Percentiles rank a stretch among this genome's conserved stretches.
Evolutionary conservation across 148 eudicot species (phyloP).

Genomic region (Rhododendron molle): DNA sequence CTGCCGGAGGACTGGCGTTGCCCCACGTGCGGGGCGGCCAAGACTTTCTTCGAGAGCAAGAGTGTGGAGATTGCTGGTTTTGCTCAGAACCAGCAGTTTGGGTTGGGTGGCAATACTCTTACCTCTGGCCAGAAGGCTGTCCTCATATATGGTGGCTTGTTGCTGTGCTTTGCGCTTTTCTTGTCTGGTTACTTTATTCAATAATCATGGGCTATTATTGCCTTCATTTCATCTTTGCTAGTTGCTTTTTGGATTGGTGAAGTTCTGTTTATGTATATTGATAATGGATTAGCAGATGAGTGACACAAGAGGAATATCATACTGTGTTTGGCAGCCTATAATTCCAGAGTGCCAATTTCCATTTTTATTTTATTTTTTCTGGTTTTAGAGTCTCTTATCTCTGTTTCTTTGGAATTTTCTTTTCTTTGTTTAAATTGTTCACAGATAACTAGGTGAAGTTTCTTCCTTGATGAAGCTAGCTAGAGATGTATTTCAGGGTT

Average conservation of each 20-base stretch:
- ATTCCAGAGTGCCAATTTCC: not conserved
- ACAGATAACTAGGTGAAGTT: not conserved
- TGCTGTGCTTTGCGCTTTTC: conserved; percentile 61
- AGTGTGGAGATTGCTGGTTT: conserved; percentile 98
- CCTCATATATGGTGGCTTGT: conserved; percentile 85
- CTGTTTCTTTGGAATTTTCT: not conserved
- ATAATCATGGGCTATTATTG: conserved; percentile 16
- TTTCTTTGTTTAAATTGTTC: not conserved
- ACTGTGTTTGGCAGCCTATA: not conserved
- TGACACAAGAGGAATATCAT: not conserved
- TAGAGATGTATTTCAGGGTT: not conserved
- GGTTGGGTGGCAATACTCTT: conserved; percentile 82
- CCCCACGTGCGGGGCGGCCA: conserved; percentile 92
- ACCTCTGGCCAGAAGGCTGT: conserved; percentile 88
- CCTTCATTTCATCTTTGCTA: not conserved
- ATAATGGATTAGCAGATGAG: not conserved
- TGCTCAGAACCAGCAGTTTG: conserved; percentile 95
- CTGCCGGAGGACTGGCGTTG: conserved; percentile 97
- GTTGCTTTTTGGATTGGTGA: not conserved
- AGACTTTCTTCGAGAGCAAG: conserved; percentile 85
- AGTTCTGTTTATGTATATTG: not conserved
- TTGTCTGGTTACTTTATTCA: conserved; percentile 91
- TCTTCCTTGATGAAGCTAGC: not conserved
- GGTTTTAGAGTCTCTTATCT: not conserved
- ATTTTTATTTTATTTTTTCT: not conserved